Conservation (phyloP, 345 rosid genomes). For the Syzygium aromaticum region DNA sequence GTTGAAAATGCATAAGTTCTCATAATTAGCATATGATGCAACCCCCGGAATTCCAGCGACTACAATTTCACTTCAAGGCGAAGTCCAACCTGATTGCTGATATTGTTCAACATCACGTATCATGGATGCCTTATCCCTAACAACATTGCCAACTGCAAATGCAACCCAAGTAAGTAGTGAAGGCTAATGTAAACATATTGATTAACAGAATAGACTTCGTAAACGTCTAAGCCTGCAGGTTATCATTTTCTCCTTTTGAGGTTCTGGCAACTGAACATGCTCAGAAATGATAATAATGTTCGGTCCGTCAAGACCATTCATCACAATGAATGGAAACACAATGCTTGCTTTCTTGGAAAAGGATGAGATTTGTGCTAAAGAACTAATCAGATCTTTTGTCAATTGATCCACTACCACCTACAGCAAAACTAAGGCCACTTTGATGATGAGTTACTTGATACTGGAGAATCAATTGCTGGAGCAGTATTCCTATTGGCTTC, state of each 20-base stretch:
- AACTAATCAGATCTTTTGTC: slow-evolving; percentile 38
- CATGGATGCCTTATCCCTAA: no score
- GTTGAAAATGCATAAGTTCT: no score
- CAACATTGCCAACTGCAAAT: background rate
- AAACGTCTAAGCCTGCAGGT: background rate
- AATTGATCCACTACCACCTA: slow-evolving; percentile 33
- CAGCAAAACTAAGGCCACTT: slow-evolving; percentile 75
- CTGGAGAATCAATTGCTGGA: slow-evolving; percentile 5
- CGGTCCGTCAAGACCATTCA: background rate
- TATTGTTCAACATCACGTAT: no score
- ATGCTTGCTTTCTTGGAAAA: no score
- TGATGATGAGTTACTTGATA: slow-evolving; percentile 28
- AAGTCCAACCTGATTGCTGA: no score
- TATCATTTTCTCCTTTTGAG: rapidly evolving
- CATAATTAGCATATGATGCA: no score
- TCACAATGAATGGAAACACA: no score
- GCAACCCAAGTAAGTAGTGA: background rate
- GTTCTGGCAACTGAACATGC: background rate
- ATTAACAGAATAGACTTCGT: background rate
- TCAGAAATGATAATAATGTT: background rate
- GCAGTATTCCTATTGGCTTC: background rate
- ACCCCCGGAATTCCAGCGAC: no score
- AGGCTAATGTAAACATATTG: background rate
- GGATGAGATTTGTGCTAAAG: background rate
- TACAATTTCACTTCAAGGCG: no score